Conservation (phyloP, 2,329 filamentous ascomycete species). For the Aquanectria penicillioides region DNA sequence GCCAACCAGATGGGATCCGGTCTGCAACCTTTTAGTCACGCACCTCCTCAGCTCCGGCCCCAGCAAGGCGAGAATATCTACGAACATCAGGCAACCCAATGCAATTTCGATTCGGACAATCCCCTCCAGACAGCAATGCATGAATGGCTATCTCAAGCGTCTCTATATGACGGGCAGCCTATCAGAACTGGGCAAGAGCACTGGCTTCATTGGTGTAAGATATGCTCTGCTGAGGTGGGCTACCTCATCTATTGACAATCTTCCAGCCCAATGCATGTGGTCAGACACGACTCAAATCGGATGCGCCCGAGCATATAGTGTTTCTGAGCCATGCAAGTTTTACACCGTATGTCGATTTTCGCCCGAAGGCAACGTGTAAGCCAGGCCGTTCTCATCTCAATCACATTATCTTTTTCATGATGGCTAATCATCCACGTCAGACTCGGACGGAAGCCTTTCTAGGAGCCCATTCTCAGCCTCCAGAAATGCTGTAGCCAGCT, state of each 20-base stretch:
- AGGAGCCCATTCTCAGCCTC: neutral
- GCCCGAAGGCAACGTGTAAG: constrained; percentile 50
- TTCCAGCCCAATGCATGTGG: constrained; percentile 50
- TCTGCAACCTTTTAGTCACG: constrained; percentile 45
- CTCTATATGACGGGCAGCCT: constrained; percentile 43
- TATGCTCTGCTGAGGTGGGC: neutral
- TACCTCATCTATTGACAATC: constrained; percentile 15
- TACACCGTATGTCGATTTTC: constrained; percentile 49
- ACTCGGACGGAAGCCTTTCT: constrained; percentile 45
- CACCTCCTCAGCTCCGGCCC: constrained; percentile 43
- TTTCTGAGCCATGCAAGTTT: constrained; percentile 45
- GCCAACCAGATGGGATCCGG: constrained; percentile 46
- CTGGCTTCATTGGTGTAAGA: constrained; percentile 51
- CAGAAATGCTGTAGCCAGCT: neutral
- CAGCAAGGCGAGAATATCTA: constrained; percentile 50
- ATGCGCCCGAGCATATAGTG: constrained; percentile 46
- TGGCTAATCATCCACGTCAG: constrained; percentile 14
- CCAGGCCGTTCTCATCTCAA: neutral
- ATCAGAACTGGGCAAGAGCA: constrained; percentile 45
- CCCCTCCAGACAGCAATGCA: constrained; percentile 44
- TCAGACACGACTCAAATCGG: constrained; percentile 46
- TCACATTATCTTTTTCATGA: neutral
- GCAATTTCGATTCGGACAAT: constrained; percentile 41
- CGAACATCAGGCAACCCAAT: constrained; percentile 43
- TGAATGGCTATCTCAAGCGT: constrained; percentile 45